Base-by-base conservation (phyloP, 768 basidiomycete species). In the Psilocybe cubensis region DNA sequence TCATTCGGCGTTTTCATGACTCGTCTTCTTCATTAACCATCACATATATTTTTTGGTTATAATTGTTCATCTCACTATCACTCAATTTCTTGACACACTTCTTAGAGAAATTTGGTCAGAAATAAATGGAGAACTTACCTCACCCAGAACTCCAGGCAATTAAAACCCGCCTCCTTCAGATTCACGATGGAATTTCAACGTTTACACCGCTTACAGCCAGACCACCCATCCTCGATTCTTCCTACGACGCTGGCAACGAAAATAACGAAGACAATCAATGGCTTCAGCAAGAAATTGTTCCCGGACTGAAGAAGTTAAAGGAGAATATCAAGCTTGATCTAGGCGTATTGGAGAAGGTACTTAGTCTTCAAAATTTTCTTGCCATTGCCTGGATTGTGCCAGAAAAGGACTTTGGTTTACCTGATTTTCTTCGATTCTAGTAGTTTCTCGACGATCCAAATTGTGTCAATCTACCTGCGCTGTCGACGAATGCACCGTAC, bases 401-500 rank as follows among this genome's bases (percentile, higher is more conserved):
- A n/a, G 12, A 21, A 21, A 48, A 20, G 44, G 45, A 47, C 51
- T 54, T 60, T 29, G 54, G 60, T 54, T 52, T 57, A 56, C 45
- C 46, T 33, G 14, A 14, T 17, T 38, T 38, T 38, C 35, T 59
- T 56, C 53, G n/a, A n/a, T 42, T 74, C 59, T 66, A 87, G 85
- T 88, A 90, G 87, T 86, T 86, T 66, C 79, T 88, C 52, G 74
- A 78, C 54, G 72, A 80, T 60, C 78, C 82, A 6, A 58, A 74
- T 24, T 79, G 74, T 38, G 74, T 65, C 14, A 68, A 75, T n/a
- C 70, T 80, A 1, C 81, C 84, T 0, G 67, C 84, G 3, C 74
- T 83, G 20, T 88, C 88, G 0, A 91, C 87, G 8, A 95, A 94
- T 70, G 87, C 91, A 0, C 89, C 89, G 9, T 91, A 93, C 64